These are phyloP conservation scores for Ceratocystis cacaofunesta DNA, from an alignment of 2,329 filamentous ascomycete species.

Conservation along the genomic window DNA sequence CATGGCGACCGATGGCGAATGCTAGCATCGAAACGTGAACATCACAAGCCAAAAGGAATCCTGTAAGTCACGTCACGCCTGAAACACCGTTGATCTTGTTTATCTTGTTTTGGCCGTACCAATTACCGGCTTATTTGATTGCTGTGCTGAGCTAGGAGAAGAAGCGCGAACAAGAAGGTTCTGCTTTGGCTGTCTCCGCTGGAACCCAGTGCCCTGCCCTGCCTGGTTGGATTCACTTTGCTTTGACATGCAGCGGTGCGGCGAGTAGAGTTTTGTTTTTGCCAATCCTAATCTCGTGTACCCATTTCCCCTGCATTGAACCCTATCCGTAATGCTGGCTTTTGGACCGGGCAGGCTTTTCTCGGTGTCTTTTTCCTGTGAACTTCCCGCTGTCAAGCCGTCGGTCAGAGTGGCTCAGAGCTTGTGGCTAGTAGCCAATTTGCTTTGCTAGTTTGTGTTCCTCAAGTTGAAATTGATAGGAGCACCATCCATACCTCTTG, in stretches of 20 bases:
- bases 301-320: background rate
- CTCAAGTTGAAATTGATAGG: background rate
- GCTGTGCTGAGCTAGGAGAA: background rate
- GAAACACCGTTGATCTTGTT: background rate
- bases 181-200: background rate
- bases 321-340: background rate
- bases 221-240: background rate
- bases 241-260: background rate
- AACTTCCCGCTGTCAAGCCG: background rate
- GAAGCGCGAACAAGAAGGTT: background rate
- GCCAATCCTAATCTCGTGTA: conserved; percentile 1
- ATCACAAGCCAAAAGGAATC: background rate
- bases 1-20: background rate
- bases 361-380: background rate
- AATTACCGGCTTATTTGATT: background rate
- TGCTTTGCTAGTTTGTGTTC: background rate
- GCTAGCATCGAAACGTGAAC: background rate
- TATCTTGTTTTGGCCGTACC: background rate
- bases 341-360: background rate
- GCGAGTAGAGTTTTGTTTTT: conserved; percentile 1
- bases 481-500: background rate
- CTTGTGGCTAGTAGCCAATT: background rate
- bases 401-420: no score
- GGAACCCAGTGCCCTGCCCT: background rate
- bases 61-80: background rate